Base-by-base conservation (phyloP, 805 yeast genomes). In the Ogataea wickerhamii region DNA sequence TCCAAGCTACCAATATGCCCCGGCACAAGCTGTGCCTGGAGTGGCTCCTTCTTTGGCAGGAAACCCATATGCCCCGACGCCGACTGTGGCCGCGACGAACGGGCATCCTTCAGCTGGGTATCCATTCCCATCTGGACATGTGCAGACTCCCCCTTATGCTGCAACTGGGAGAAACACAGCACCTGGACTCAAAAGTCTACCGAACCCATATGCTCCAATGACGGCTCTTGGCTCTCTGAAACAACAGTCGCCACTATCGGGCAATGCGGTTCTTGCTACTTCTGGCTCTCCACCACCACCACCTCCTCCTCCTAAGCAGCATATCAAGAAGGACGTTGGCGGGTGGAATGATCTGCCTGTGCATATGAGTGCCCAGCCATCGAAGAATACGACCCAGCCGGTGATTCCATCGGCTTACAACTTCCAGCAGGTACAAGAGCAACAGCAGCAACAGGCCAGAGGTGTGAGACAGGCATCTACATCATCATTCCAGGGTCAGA, bases 321-420 rank as follows among this genome's bases (percentile, higher is more conserved):
- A 56, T 18, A 49, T 47, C 42, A 72, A 69, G 40, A 61, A 60
- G 37, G 76, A 76, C 29, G 74, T 74, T 26, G 85, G 80, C 26
- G 87, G 86, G 3, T 80, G 87, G 87, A 80, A 80, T 50, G 86
- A 80, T 53, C 62, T 81, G 43, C 87, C 87, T 34, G 69, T 74
- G 8, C 62, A 70, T 20, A 32, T 63, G 40, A 52, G 58, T 23
- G 19, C 52, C 6, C 47, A 52, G 34, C 54, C 50, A 32, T 37
- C 59, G n/a, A 54, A 51, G 34, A 49, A 57, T 14, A 43, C 61
- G 7, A 48, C 59, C 20, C 48, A 44, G 18, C 45, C 51, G 10
- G 44, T 55, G 18, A 37, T 54, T 25, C 53, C 60, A n/a, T 34
- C 55, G 4, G 52, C 58, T 13, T 57, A 48, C 38, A 48, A 43